Conservation (phyloP, 2,329 filamentous ascomycete genomes). For the Fragosphaeria purpurea region DNA sequence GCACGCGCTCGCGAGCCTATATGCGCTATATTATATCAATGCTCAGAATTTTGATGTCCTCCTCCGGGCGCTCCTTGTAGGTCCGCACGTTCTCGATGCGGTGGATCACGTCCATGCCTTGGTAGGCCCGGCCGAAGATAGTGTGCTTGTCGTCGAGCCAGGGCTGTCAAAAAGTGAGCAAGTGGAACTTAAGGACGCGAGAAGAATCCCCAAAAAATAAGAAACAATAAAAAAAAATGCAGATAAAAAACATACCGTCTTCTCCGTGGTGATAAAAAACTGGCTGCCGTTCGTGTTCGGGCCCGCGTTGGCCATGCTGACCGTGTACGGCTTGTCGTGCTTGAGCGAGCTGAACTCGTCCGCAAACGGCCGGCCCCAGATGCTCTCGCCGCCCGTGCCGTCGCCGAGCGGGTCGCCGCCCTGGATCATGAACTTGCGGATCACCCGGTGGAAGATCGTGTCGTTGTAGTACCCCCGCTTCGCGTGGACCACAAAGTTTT, state of each 20-base stretch:
- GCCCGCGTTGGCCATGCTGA: conserved; percentile 97
- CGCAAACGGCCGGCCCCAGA: conserved; percentile 86
- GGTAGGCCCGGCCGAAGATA: conserved; percentile 82
- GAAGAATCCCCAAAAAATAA: too few species aligned
- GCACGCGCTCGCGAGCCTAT: too few species aligned
- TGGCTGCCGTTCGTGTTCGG: conserved; percentile 93
- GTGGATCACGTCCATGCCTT: conserved; percentile 88
- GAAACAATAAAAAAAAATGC: not conserved
- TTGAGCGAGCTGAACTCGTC: conserved; percentile 88
- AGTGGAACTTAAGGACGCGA: not conserved
- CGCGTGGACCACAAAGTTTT: conserved; percentile 93
- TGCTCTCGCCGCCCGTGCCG: conserved; percentile 81
- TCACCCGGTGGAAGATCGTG: conserved; percentile 94
- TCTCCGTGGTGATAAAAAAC: conserved; percentile 98
- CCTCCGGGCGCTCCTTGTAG: conserved; percentile 84
- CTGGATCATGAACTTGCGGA: conserved; percentile 97
- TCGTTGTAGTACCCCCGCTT: conserved; percentile 92
- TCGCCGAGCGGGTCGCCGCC: conserved; percentile 77
- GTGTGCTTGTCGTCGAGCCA: conserved; percentile 97
- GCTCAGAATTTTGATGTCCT: conserved; percentile 95
- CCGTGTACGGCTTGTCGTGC: conserved; percentile 92
- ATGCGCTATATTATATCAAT: conserved; percentile 49
- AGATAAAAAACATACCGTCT: conserved; percentile 54
- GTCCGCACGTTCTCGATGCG: conserved; percentile 88
- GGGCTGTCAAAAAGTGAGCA: conserved; percentile 35